Conservation (phyloP, 768 basidiomycete species). For the Lyophyllum shimeji region DNA sequence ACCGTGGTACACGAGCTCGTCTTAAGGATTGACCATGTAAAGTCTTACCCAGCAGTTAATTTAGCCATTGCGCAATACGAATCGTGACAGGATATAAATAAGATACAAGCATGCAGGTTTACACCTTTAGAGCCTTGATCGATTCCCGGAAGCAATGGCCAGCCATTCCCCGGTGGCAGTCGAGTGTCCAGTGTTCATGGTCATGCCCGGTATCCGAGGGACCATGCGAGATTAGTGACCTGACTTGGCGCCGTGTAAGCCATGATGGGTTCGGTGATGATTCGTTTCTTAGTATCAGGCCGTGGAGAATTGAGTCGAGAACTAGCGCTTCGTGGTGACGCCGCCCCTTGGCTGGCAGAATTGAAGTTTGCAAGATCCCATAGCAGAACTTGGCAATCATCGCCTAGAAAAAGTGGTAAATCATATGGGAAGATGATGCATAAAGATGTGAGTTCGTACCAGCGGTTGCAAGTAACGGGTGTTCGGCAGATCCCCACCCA, state of each 20-base stretch:
- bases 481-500: constrained; percentile 87
- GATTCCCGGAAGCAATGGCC: constrained; percentile 78
- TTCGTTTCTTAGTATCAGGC: constrained; percentile 75
- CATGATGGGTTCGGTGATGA: constrained; percentile 77
- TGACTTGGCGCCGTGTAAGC: constrained; percentile 79
- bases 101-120: constrained; percentile 20
- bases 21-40: background rate
- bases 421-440: background rate
- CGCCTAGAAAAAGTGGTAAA: constrained; percentile 49
- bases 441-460: constrained; percentile 47
- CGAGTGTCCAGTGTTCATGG: constrained; percentile 71
- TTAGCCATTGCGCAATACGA: background rate
- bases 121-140: constrained; percentile 82
- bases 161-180: constrained; percentile 85
- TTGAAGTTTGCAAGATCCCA: constrained; percentile 74
- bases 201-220: constrained; percentile 78
- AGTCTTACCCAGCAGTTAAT: background rate
- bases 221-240: constrained; percentile 87
- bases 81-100: background rate
- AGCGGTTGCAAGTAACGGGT: constrained; percentile 83
- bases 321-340: constrained; percentile 70
- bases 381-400: constrained; percentile 91
- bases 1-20: background rate
- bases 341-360: constrained; percentile 58
- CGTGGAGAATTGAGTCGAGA: constrained; percentile 78